A percentile compares a stretch with the other conserved stretches of the same genome.
These are phyloP conservation scores for Kingdonia uniflora DNA, from an alignment of 164 flowering plant species.

Conservation along the genomic window DNA sequence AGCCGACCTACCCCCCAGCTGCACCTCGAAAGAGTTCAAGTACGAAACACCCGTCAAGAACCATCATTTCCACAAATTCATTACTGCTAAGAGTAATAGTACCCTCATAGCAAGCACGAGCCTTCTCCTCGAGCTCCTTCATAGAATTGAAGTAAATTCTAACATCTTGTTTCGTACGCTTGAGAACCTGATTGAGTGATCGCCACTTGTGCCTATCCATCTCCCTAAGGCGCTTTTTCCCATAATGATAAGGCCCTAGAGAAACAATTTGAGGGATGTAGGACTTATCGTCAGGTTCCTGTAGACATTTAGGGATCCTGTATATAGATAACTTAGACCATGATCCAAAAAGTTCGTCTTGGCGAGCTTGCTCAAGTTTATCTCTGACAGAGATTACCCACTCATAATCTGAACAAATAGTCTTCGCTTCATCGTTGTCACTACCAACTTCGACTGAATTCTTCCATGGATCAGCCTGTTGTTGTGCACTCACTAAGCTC, in stretches of 20 bases:
- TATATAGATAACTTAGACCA: conserved; percentile 53
- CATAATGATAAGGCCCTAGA: conserved; percentile 66
- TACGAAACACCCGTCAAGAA: conserved; percentile 58
- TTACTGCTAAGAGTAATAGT: conserved; percentile 25
- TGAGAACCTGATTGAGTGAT: conserved; percentile 31
- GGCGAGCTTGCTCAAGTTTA: conserved; percentile 44
- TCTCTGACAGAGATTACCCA: conserved; percentile 68
- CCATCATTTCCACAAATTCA: conserved; percentile 59
- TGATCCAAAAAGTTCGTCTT: conserved; percentile 43
- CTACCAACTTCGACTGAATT: neutral
- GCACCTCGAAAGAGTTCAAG: no score
- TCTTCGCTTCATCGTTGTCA: conserved; percentile 12
- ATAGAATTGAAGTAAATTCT: conserved; percentile 31
- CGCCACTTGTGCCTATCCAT: conserved; percentile 72
- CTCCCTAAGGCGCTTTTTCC: conserved; percentile 29
- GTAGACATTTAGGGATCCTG: conserved; percentile 35
- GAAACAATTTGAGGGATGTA: conserved; percentile 57
- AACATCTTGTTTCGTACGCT: conserved; percentile 36
- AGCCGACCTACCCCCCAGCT: no score
- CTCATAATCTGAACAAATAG: conserved; percentile 26
- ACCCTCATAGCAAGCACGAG: conserved; percentile 57
- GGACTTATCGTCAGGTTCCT: conserved; percentile 43
- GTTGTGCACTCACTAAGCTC: conserved; percentile 1
- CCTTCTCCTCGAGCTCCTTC: conserved; percentile 42
- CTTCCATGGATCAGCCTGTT: neutral